phyloP scores from a whole-genome alignment of 208 protist genomes.

The Phytomonas sp. region DNA sequence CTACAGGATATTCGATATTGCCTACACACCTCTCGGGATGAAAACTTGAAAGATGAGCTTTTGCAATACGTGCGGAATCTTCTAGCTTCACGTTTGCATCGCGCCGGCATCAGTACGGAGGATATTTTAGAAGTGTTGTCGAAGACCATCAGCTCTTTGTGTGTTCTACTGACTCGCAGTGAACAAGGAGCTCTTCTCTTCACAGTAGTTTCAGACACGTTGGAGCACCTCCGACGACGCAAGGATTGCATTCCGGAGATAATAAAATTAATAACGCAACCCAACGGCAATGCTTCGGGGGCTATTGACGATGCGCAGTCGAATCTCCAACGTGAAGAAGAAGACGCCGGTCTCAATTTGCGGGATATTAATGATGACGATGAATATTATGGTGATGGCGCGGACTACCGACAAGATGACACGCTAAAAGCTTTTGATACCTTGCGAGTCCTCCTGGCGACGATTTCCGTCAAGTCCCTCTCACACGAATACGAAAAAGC shows the following conservation, averaged over 20 bases:
- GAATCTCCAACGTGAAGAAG: neutral
- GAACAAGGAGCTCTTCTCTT: conserved; percentile 72
- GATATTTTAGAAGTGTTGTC: conserved; percentile 78
- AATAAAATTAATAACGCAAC: conserved; percentile 72
- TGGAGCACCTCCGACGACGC: conserved; percentile 67
- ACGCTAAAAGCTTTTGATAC: conserved; percentile 49
- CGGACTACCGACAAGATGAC: conserved; percentile 10
- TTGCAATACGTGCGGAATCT: conserved; percentile 44
- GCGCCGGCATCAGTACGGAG: conserved; percentile 76
- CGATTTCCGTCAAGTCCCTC: conserved; percentile 46
- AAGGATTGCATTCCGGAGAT: conserved; percentile 73
- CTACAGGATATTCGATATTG: conserved; percentile 75
- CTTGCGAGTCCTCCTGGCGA: conserved; percentile 69
- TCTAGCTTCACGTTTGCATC: conserved; percentile 67
- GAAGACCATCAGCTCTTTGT: conserved; percentile 72
- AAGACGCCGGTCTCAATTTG: neutral
- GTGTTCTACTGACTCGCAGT: conserved; percentile 61
- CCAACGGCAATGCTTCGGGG: conserved; percentile 31
- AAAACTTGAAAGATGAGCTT: conserved; percentile 48
- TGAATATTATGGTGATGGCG: conserved; percentile 6
- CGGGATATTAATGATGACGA: conserved; percentile 4
- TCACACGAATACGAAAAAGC: conserved; percentile 71
- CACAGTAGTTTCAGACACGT: conserved; percentile 61
- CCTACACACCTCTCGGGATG: conserved; percentile 31
- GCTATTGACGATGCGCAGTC: neutral